Conservation (phyloP, 2,329 filamentous ascomycete species). For the Aspergillus tanneri region DNA sequence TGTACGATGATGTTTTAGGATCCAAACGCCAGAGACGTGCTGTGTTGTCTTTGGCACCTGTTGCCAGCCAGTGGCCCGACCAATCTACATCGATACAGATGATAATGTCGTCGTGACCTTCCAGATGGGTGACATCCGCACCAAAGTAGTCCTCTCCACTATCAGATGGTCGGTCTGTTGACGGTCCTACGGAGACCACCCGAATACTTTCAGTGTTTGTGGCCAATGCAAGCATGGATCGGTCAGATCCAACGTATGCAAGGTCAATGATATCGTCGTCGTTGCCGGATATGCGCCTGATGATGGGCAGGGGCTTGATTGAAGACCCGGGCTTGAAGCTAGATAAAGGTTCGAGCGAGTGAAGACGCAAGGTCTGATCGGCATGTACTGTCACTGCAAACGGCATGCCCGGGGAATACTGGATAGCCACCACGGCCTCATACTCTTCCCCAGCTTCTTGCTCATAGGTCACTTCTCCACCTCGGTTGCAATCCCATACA, state of each 20-base stretch:
- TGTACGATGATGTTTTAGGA: slow-evolving; percentile 68
- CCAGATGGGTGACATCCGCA: slow-evolving; percentile 79
- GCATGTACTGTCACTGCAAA: slow-evolving; percentile 80
- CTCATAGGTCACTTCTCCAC: slow-evolving; percentile 74
- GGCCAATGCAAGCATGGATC: slow-evolving; percentile 80
- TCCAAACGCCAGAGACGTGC: slow-evolving; percentile 89
- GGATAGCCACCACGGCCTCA: slow-evolving; percentile 68
- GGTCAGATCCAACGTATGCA: slow-evolving; percentile 77
- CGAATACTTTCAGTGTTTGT: slow-evolving; percentile 94
- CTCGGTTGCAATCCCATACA: slow-evolving; percentile 76
- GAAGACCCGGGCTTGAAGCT: slow-evolving; percentile 41
- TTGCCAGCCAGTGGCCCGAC: slow-evolving; percentile 96
- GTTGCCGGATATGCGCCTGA: slow-evolving; percentile 85
- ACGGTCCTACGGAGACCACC: slow-evolving; percentile 67
- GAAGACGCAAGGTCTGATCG: slow-evolving; percentile 82
- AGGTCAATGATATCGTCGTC: slow-evolving; percentile 98
- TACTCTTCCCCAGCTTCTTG: slow-evolving; percentile 62
- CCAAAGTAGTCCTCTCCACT: slow-evolving; percentile 68
- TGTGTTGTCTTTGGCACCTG: slow-evolving; percentile 94
- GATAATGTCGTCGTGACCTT: slow-evolving; percentile 92
- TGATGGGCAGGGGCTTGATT: slow-evolving; percentile 59
- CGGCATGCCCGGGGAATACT: slow-evolving; percentile 64
- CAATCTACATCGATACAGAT: slow-evolving; percentile 93
- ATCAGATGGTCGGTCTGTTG: slow-evolving; percentile 33
- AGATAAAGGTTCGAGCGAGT: slow-evolving; percentile 52